Percentiles rank a stretch among this genome's conserved stretches.
Evolutionary conservation across 805 yeast species (phyloP).

Genomic region (Barnettozyma pratensis): DNA sequence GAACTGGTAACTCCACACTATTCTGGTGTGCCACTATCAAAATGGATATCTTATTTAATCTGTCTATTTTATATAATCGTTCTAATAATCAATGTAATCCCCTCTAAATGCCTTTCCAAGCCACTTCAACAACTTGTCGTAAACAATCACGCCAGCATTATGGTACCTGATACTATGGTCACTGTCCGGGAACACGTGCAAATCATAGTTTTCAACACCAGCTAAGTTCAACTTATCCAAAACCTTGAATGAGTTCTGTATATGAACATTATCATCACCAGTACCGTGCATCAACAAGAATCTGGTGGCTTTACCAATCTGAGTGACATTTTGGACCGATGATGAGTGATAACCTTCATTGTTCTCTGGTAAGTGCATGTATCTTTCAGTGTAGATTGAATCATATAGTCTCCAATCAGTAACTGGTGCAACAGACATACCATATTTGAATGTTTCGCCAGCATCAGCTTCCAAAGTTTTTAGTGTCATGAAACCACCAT

Average conservation of each 20-base stretch:
- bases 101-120: constrained; percentile 54
- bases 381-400: constrained; percentile 90
- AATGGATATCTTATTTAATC: neutral
- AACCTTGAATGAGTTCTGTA: constrained; percentile 79
- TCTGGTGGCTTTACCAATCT: constrained; percentile 53
- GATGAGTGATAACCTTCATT: constrained; percentile 63
- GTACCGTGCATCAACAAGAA: constrained; percentile 93
- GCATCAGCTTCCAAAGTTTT: constrained; percentile 82
- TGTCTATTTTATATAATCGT: neutral
- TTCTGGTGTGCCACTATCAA: too few relatives aligned
- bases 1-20: neutral
- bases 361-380: constrained; percentile 77
- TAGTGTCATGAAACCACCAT: constrained; percentile 91
- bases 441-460: constrained; percentile 73
- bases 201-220: constrained; percentile 79
- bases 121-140: constrained; percentile 65
- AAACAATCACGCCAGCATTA: constrained; percentile 66
- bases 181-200: constrained; percentile 76
- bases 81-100: constrained; percentile 18
- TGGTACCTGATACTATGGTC: constrained; percentile 72
- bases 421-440: constrained; percentile 96
- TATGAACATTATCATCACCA: constrained; percentile 96
- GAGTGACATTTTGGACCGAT: constrained; percentile 50
- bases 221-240: constrained; percentile 68
- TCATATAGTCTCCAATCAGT: constrained; percentile 92